These are phyloP conservation scores for Rhipidocladum racemiflorum DNA, from an alignment of 176 grass and related monocot genomes.

Conservation along the genomic window DNA sequence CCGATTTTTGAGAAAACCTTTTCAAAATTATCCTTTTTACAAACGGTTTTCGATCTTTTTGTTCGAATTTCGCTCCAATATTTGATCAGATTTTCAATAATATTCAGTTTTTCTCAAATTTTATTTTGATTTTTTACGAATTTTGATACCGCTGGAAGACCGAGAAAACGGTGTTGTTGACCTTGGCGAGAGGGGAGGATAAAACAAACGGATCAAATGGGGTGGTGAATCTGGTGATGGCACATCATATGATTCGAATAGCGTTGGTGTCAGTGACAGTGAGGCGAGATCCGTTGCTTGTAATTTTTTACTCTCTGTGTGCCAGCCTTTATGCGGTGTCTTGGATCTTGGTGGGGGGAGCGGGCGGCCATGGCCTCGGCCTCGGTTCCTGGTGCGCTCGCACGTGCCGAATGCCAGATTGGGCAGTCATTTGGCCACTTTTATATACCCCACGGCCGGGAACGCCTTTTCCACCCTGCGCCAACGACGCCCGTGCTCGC, in stretches of 20 bases:
- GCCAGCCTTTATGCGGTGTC: constrained; percentile 15
- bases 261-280: constrained; percentile 28
- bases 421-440: neutral
- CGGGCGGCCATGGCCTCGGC: neutral
- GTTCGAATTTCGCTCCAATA: too few relatives aligned
- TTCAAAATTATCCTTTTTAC: too few relatives aligned
- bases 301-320: neutral
- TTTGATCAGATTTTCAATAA: too few relatives aligned
- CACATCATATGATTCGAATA: constrained; percentile 25
- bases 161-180: too few relatives aligned
- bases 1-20: too few relatives aligned
- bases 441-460: neutral
- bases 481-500: neutral
- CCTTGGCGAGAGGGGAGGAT: too few relatives aligned
- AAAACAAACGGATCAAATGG: constrained; percentile 1
- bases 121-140: too few relatives aligned
- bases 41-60: too few relatives aligned
- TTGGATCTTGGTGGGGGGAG: constrained; percentile 20
- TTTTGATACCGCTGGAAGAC: too few relatives aligned
- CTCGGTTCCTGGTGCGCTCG: constrained; percentile 3
- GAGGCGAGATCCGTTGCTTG: constrained; percentile 10
- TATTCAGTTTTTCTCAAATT: too few relatives aligned
- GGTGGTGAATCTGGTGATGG: neutral
- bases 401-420: constrained; percentile 31
- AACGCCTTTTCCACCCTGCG: neutral